Base-by-base conservation (phyloP, 371 early-diverging fungal species). In the Phascolomyces articulosus region DNA sequence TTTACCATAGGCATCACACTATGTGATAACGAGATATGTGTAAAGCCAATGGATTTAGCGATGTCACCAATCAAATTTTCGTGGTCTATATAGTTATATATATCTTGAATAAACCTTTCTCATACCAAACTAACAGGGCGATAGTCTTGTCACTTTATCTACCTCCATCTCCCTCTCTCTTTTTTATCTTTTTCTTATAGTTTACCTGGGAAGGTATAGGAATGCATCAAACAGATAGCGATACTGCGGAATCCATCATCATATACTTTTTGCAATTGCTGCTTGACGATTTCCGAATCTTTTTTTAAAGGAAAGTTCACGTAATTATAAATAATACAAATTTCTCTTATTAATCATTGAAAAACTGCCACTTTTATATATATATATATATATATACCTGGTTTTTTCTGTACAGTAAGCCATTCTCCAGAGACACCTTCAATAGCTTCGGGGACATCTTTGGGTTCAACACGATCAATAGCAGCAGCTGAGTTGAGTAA, bases 1-100 rank as follows among this genome's bases (percentile, higher is more conserved):
- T 97, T 97, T 70, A 97, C 90, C 93, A 94, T 95, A 7, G 97
- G 96, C 85, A 93, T 93, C 23, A 93, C 86, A 29, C 81, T 75
- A n/a, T 92, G 89, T 0, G 96, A 95, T 2, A 93, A 74, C 0
- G 96, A 93, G 40, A 97, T 83, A 62, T 93, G 91, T 0, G 85
- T 78, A 68, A 97, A 97, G 1, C 97, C 97, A 40, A 96, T 78
- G 10, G 78, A 65, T 40, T 79, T 56, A 1, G 95, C 95, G 3
- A 96, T 57, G 23, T 82, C 64, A 4, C 89, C 96, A 27, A 96
- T 70, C 18, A 67, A 63, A 6, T 73, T 75, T 71, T 98, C 98
- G 66, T 98, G 97, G 1, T 90, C 91, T 80, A 73, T 51, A 51
- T 24, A 24, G 15, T 2, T 23, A 23, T 1, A n/a, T n/a, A 1